Evolutionary conservation across 2,329 filamentous ascomycete species (phyloP).

Genomic region (Didymosphaeria variabile): DNA sequence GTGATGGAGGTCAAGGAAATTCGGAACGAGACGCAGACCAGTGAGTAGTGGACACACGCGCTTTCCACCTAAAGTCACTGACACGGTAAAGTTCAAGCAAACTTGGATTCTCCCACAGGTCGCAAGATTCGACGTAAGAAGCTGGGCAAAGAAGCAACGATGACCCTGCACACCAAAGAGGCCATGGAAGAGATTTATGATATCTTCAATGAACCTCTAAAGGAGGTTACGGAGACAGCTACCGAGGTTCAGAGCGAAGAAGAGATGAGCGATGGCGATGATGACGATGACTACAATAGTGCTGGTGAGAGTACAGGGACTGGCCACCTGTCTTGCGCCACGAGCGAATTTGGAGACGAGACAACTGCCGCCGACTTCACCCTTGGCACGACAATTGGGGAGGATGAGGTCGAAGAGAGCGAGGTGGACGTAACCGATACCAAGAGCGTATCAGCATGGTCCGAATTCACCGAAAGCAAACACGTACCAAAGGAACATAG

Average conservation of each 20-base stretch:
- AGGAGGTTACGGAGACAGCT: constrained; percentile 56
- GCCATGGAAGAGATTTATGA: constrained; percentile 98
- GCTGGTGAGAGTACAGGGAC: constrained; percentile 85
- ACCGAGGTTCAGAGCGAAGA: constrained; percentile 71
- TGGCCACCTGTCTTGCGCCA: constrained; percentile 71
- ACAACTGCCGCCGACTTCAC: constrained; percentile 62
- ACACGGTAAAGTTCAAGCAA: constrained; percentile 77
- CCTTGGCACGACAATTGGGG: constrained; percentile 46
- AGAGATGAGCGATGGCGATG: constrained; percentile 66
- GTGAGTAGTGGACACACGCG: constrained; percentile 62
- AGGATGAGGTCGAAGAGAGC: constrained; percentile 36
- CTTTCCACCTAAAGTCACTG: constrained; percentile 17
- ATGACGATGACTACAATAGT: constrained; percentile 83
- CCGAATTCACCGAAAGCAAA: constrained; percentile 80
- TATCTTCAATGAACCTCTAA: constrained; percentile 89
- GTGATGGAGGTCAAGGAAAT: constrained; percentile 72
- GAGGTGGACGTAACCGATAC: constrained; percentile 48
- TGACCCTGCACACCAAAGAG: constrained; percentile 95
- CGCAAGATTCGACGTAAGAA: constrained; percentile 81
- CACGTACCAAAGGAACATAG: constrained; percentile 65
- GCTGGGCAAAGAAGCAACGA: constrained; percentile 81
- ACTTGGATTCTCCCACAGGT: constrained; percentile 87
- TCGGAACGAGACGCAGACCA: constrained; percentile 87
- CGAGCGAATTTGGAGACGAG: constrained; percentile 73
- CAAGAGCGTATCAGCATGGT: constrained; percentile 78